These are phyloP conservation scores for Coniochaeta prunicola DNA, from an alignment of 2,329 filamentous ascomycete species.

Conservation along the genomic window DNA sequence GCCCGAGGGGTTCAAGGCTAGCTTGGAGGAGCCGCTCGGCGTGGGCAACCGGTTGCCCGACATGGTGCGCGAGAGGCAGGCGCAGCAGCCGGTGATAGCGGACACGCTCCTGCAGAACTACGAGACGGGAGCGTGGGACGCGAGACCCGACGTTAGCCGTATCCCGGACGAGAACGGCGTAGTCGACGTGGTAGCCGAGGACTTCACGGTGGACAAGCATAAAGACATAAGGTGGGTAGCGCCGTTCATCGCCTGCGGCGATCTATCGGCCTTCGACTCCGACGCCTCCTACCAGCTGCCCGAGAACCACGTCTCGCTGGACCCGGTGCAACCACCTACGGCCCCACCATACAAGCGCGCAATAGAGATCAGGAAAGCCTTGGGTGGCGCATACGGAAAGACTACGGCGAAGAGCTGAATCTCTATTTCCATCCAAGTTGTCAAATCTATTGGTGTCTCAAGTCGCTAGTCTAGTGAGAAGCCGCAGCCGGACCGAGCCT, in stretches of 20 bases:
- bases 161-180: constrained; percentile 24
- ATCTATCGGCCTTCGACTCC: constrained; percentile 89
- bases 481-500: constrained; percentile 3
- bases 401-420: constrained; percentile 34
- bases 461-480: background rate
- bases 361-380: constrained; percentile 71
- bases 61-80: constrained; percentile 37
- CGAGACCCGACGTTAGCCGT: constrained; percentile 9
- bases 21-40: constrained; percentile 67
- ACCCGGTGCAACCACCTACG: constrained; percentile 91
- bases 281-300: constrained; percentile 91
- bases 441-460: background rate
- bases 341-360: constrained; percentile 92
- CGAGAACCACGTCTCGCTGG: constrained; percentile 76
- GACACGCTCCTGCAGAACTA: constrained; percentile 38
- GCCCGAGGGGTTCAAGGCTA: constrained; percentile 67
- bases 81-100: constrained; percentile 32
- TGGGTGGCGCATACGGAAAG: constrained; percentile 72
- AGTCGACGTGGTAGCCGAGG: constrained; percentile 44
- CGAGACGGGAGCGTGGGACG: constrained; percentile 35
- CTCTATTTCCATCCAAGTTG: background rate
- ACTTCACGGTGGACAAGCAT: constrained; percentile 22
- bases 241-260: constrained; percentile 94
- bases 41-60: constrained; percentile 47
- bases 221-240: constrained; percentile 71